Base-by-base conservation (phyloP, 352 stramenopile genomes). In the Pythium oligandrum region DNA sequence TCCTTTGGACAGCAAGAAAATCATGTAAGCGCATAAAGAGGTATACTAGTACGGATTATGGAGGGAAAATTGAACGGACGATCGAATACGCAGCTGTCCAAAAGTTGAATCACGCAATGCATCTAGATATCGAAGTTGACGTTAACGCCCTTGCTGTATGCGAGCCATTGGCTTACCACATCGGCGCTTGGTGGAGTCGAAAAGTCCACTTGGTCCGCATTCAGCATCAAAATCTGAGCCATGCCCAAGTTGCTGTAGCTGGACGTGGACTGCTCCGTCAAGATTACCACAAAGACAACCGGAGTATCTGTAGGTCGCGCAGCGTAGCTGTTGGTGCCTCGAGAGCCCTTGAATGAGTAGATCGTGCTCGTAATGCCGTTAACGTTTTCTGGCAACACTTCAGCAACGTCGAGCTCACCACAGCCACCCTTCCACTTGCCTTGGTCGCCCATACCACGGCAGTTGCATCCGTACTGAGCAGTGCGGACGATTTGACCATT, bases 381-480 rank as follows among this genome's bases (percentile, higher is more conserved):
- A 1, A 49, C 40, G 48, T 76, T 59, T 4, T 43, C 39, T 3
- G 55, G 36, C 11, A 83, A 45, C 12, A 74, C 63, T 36, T 83
- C 73, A 31, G 68, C 73, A 7, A 83, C 57, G 47, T 83, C 70
- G 4, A 83, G 48, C 40, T 83, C 73, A 6, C 73, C 68, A 52
- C 73, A 83, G 33, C 73, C 73, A n/a, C 73, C 73, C 35, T 71
- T 67, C 60, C 60, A 71, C n/a, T 53, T 53, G 44, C 63, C 63
- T 3, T 30, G 5, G 36, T 64, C 67, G n/a, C 58, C 70, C 39
- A 70, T 53, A 32, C 70, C 70, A 12, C 73, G 73, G 54, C 73
- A 80, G 63, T 80, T 83, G 63, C 73, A 80, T 11, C 56, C 66
- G 44, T 83, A 83, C 46, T 83, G 58, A 6, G 67, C 70, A 3